Base-by-base conservation (phyloP, 1,284 basidiomycete genomes). In the Irpex sp. region DNA sequence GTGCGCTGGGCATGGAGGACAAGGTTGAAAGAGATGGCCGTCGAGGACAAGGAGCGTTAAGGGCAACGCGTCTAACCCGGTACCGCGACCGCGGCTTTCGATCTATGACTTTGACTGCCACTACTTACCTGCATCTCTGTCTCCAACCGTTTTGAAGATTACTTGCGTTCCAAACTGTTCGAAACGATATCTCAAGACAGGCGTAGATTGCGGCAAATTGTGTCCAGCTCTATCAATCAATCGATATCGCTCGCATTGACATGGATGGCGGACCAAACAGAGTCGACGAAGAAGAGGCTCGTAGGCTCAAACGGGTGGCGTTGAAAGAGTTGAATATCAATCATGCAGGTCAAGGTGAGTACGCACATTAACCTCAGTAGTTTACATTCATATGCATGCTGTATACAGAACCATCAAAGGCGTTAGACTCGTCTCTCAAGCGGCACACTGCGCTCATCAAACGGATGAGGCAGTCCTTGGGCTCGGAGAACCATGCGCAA, bases 391-490 rank as follows among this genome's bases (percentile, higher is more conserved):
- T 17, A 51, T 37, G 39, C 60, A 33, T 60, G 5, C n/a, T 19
- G 9, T 51, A 26, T 9, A 51, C 67, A 92, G 89, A 87, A 69
- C 75, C 81, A 7, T 78, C 81, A 15, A 92, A 85, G 71, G 68
- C 78, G 13, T 81, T 95, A 39, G 95, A 98, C 74, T 94, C 95
- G 2, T 97, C 95, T 43, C 78, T 98, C 63, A 98, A 95, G 77
- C 89, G 93, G 21, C 95, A 98, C 75, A 97, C 94, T 0, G 93
- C 94, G 1, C 84, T 97, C 66, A 93, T 97, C 67, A 98, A 96
- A 76, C 88, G 92, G 43, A 89, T 97, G 70, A 85, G 89, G 46
- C 92, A 88, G 72, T 92, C 91, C 37, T 80, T 95, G 69, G 89
- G 90, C 57, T 72, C 81, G 35, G 93, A 94, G 66, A 88, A 92